These are phyloP conservation scores for Paulownia fortunei DNA, from an alignment of 257 asterid species.

Conservation along the genomic window DNA sequence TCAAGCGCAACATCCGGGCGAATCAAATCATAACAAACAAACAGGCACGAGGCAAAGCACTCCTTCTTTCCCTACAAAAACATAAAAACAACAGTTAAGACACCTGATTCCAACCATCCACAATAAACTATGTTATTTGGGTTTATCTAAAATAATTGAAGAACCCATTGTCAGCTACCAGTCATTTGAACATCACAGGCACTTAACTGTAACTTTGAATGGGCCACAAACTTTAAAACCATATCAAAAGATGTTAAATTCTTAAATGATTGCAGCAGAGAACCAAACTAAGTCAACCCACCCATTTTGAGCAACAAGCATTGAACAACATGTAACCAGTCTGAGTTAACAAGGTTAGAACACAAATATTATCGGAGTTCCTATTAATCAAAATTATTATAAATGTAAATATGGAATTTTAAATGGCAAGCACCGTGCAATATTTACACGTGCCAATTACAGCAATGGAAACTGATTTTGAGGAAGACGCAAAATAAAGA, in stretches of 20 bases:
- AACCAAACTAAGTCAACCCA: not conserved
- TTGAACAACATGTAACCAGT: not conserved
- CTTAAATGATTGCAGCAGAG: not conserved
- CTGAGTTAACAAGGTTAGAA: not conserved
- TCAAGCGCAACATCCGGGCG: constrained; percentile 92
- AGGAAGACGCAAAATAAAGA: not conserved
- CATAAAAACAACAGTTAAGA: constrained; percentile 17
- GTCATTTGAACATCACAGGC: not conserved
- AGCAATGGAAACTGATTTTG: not conserved
- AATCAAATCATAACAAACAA: constrained; percentile 88
- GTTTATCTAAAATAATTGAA: not conserved
- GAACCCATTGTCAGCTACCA: not conserved
- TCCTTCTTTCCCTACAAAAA: constrained; percentile 89
- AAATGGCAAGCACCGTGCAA: not conserved
- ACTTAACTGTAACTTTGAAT: not conserved
- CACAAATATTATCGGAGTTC: not conserved
- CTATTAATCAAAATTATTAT: not conserved
- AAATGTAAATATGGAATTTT: not conserved
- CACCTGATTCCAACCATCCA: not conserved
- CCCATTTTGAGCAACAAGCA: not conserved
- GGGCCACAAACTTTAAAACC: not conserved
- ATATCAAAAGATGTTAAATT: not conserved
- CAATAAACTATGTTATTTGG: not conserved
- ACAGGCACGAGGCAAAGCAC: constrained; percentile 94
- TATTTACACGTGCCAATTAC: not conserved